Percentiles rank a stretch among this genome's conserved stretches.
phyloP scores from a whole-genome alignment of 139 green algal genomes.

The Volvox africanus region DNA sequence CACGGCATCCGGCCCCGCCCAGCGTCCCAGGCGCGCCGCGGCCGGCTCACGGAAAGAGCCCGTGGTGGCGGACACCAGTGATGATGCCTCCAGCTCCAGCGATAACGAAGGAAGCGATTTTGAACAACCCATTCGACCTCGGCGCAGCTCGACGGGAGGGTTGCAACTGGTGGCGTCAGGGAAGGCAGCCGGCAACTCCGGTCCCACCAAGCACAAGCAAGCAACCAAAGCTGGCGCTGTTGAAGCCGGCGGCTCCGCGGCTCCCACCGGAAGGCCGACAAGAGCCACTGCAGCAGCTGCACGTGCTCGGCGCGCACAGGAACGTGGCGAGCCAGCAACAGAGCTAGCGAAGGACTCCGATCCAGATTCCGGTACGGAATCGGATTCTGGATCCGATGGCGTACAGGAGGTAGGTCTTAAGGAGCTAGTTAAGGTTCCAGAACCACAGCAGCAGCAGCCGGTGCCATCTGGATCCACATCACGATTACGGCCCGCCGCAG shows the following conservation, averaged over 20 bases:
- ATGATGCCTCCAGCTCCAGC: background rate
- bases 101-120: no score
- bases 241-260: background rate
- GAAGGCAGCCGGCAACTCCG: no score
- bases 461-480: background rate
- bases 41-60: no score
- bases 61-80: background rate
- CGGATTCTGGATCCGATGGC: background rate
- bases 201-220: no score
- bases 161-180: no score
- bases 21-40: background rate
- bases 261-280: background rate
- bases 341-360: no score
- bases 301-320: no score
- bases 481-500: background rate
- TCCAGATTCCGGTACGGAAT: no score
- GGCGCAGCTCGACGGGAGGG: no score
- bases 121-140: no score
- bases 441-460: background rate
- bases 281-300: no score
- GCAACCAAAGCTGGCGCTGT: background rate
- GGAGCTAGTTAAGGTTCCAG: background rate
- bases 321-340: no score
- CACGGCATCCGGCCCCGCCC: background rate
- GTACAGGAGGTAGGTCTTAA: background rate